Evolutionary conservation across 2,329 filamentous ascomycete genomes (phyloP).

Genomic region (Sarocladiaceae sp.): DNA sequence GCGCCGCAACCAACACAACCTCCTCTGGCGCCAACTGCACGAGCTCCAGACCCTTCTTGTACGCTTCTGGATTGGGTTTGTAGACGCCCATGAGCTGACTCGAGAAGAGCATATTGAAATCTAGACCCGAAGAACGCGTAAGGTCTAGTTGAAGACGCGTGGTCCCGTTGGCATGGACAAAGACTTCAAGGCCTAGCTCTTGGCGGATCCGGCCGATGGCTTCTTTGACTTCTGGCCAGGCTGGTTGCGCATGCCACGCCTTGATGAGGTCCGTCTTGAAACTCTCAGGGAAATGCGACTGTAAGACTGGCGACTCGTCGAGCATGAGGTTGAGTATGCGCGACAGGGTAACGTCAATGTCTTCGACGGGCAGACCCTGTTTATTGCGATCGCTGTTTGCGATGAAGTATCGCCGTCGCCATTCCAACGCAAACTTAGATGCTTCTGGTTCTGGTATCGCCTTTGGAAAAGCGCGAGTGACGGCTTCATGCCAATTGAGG

Average conservation of each 20-base stretch:
- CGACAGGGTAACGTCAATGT: slow-evolving; percentile 45
- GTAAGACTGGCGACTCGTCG: slow-evolving; percentile 13
- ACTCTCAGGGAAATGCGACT: slow-evolving; percentile 12
- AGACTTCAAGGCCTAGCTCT: slow-evolving; percentile 31
- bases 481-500: slow-evolving; percentile 44
- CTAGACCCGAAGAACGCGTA: slow-evolving; percentile 35
- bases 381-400: slow-evolving; percentile 33
- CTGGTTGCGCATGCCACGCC: slow-evolving; percentile 41
- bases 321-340: slow-evolving; percentile 32
- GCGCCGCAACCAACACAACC: slow-evolving; percentile 45
- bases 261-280: slow-evolving; percentile 18
- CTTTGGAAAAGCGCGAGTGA: slow-evolving; percentile 27
- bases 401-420: slow-evolving; percentile 44
- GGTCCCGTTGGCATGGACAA: slow-evolving; percentile 50
- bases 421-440: slow-evolving; percentile 40
- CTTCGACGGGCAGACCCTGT: slow-evolving; percentile 30
- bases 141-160: slow-evolving; percentile 49
- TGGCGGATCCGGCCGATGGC: slow-evolving; percentile 33
- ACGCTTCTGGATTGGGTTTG: slow-evolving; percentile 42
- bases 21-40: slow-evolving; percentile 38
- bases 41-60: slow-evolving; percentile 37
- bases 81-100: slow-evolving; percentile 42
- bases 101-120: slow-evolving; percentile 46
- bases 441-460: slow-evolving; percentile 22
- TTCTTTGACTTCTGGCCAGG: slow-evolving; percentile 43